These are phyloP conservation scores for Aquilaria malaccensis DNA, from an alignment of 345 rosid species.

Conservation along the genomic window DNA sequence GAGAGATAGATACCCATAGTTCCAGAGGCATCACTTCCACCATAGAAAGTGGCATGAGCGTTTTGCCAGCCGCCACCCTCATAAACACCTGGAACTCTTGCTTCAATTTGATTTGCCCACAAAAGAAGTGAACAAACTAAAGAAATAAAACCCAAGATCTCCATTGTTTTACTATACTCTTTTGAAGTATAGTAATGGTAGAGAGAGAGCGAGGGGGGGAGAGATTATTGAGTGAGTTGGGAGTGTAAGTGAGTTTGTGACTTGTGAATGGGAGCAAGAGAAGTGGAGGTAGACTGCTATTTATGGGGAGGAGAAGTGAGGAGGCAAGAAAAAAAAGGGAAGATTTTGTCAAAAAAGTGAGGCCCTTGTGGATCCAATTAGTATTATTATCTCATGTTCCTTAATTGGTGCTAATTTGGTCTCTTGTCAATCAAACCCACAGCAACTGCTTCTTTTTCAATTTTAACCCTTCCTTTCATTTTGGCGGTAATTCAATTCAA, in stretches of 20 bases:
- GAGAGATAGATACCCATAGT: conserved; percentile 52
- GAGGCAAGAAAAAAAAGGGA: background rate
- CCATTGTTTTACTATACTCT: conserved; percentile 16
- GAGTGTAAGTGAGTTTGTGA: background rate
- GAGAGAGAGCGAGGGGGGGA: background rate
- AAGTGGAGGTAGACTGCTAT: conserved; percentile 19
- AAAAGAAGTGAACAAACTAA: conserved; percentile 16
- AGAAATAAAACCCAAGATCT: background rate
- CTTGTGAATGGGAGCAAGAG: conserved; percentile 17
- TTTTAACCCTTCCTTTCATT: background rate
- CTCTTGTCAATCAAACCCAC: conserved; percentile 7
- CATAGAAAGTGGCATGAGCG: conserved; percentile 94
- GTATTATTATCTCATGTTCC: conserved; percentile 20
- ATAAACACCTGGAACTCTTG: conserved; percentile 54
- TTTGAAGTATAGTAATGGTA: too few species aligned
- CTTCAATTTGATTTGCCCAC: conserved; percentile 25
- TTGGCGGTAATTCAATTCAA: conserved; percentile 20
- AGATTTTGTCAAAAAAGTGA: conserved; percentile 23
- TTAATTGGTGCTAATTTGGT: conserved; percentile 24
- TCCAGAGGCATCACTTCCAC: conserved; percentile 86
- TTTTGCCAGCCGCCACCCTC: conserved; percentile 57
- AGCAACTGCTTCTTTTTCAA: background rate
- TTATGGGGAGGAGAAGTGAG: conserved; percentile 22
- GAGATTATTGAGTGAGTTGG: conserved; percentile 2
- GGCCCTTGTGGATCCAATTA: background rate